Conservation (phyloP, 352 stramenopile genomes). For the Chrysophaeum taylorii region DNA sequence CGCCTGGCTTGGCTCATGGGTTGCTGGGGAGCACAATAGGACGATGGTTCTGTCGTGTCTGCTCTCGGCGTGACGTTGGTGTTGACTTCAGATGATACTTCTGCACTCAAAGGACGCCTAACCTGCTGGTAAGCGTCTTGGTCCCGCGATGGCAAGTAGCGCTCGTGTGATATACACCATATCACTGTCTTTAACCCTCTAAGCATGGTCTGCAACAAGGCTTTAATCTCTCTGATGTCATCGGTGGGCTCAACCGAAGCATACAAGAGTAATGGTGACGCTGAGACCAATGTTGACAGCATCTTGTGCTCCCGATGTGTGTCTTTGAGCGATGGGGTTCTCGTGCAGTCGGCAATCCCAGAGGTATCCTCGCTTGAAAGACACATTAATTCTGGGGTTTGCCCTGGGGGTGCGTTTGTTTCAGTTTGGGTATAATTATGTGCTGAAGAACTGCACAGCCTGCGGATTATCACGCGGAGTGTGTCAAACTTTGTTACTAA, state of each 20-base stretch:
- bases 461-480: conserved; percentile 16
- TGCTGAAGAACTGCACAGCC: no score
- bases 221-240: conserved; percentile 68
- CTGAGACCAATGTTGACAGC: neutral
- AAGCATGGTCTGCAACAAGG: conserved; percentile 87
- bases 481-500: conserved; percentile 13
- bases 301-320: neutral
- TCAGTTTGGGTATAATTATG: no score
- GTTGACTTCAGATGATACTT: neutral
- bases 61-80: neutral
- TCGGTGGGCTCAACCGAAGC: conserved; percentile 14
- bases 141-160: neutral
- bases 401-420: no score
- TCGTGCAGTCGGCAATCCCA: no score
- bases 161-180: conserved; percentile 70
- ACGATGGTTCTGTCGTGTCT: neutral
- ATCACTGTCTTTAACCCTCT: conserved; percentile 93
- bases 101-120: no score
- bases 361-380: no score
- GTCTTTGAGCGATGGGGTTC: neutral
- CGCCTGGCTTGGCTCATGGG: no score
- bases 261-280: neutral
- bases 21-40: neutral
- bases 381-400: no score
- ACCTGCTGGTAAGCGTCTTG: no score